phyloP scores from a whole-genome alignment of 1,284 basidiomycete genomes.

The Omphalotus olearius region DNA sequence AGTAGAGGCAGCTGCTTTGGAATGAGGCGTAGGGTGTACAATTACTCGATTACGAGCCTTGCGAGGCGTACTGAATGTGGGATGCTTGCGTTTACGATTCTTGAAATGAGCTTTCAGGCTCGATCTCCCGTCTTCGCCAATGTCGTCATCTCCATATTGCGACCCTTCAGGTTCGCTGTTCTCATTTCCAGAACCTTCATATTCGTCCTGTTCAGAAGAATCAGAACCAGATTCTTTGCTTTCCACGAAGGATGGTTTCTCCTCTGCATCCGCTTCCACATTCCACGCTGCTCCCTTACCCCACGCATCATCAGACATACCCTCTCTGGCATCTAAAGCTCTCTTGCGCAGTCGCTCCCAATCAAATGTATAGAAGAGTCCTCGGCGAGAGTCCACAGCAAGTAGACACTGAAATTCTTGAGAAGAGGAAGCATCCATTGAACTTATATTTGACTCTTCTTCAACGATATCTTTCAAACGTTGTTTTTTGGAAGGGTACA shows the following conservation, averaged over 20 bases:
- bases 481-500: slow-evolving; percentile 15
- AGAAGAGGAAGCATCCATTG: slow-evolving; percentile 1
- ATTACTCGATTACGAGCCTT: slow-evolving; percentile 28
- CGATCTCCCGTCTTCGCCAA: slow-evolving; percentile 19
- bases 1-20: slow-evolving; percentile 51
- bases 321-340: slow-evolving; percentile 27
- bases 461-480: slow-evolving; percentile 9
- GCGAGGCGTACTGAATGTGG: slow-evolving; percentile 22
- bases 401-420: slow-evolving; percentile 48
- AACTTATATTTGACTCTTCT: slow-evolving; percentile 10
- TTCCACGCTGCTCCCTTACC: slow-evolving; percentile 4
- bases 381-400: slow-evolving; percentile 54
- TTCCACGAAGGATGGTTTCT: neutral
- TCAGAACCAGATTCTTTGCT: neutral
- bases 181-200: neutral
- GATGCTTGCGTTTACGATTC: slow-evolving; percentile 21
- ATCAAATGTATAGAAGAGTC: slow-evolving; percentile 56
- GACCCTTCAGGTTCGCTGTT: neutral
- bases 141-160: neutral
- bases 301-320: neutral
- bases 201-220: neutral
- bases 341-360: slow-evolving; percentile 47
- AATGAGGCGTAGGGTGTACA: slow-evolving; percentile 63
- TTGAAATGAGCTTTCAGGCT: slow-evolving; percentile 15
- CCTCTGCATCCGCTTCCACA: neutral